Evolutionary conservation across 1,139 yeast species (phyloP), one percentile per base, ranked within the genome.

Genomic region (Debaryomyces subglobosus): DNA sequence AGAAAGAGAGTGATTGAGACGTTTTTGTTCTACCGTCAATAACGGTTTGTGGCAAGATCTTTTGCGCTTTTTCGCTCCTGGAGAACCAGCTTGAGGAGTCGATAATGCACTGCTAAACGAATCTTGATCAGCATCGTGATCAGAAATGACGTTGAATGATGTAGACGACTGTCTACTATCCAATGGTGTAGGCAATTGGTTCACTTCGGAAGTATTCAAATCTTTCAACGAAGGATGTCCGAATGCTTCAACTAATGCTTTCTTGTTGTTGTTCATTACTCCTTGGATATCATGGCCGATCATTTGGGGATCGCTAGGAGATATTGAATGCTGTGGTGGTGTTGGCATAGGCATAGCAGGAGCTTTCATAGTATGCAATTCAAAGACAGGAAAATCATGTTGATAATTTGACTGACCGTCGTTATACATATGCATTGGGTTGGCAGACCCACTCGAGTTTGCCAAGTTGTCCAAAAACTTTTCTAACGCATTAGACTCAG

Each of bases 1-100:
- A 46, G 89, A 82, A 44, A 81, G 74, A 6, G 88, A 83, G 63
- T 89, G 96, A 59, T 86, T 86, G 47, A 76, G 63, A 48, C 94
- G 75, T 60, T 86, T 86, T 61, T 88, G 90, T 57, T 85, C 86
- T 45, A 81, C 78, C 0, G 86, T 66, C 23, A 87, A 71, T 12
- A 74, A 63, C n/a, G 75, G 84, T 66, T 72, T 81, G 55, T 69
- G 65, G 15, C 68, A 58, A 16, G 69, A 62, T 52, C 72, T 64
- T 52, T 64, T 65, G 43, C 71, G 63, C 55, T 68, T 71, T 45
- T 60, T 63, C 3, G 48, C 44, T 23, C 52, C 55, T 29, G 49
- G 53, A 10, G 52, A 50, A 10, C 41, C 34, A 6, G 49, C 25
- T 13, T 29, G 45, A 7, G 49, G 42, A 20, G 53, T 38, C 4